Evolutionary conservation across 106 monocot species (phyloP).

Genomic region (Posidonia australis): DNA sequence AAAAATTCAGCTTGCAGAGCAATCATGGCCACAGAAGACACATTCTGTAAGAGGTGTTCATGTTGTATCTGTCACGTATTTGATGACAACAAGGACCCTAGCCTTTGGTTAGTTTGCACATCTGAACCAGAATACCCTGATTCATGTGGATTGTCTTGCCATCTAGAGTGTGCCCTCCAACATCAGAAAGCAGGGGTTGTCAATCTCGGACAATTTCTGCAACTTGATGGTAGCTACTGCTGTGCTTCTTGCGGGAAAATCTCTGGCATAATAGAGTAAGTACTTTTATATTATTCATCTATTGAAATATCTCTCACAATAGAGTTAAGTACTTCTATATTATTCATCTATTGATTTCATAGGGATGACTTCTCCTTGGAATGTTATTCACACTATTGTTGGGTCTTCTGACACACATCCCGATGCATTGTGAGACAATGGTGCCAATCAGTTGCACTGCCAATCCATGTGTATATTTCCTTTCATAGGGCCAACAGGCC

Average conservation of each 20-base stretch:
- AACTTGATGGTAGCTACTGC: constrained; percentile 81
- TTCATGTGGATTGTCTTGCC: constrained; percentile 84
- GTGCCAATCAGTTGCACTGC: too few species aligned
- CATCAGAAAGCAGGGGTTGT: constrained; percentile 61
- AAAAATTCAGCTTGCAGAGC: constrained; percentile 89
- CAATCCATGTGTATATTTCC: too few species aligned
- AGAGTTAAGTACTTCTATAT: too few species aligned
- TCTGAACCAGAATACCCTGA: constrained; percentile 53
- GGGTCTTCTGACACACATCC: too few species aligned
- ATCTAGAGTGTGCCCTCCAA: constrained; percentile 79
- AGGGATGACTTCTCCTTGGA: too few species aligned
- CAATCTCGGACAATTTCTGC: constrained; percentile 33
- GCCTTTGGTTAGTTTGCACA: constrained; percentile 87
- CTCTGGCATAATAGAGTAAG: constrained; percentile 69
- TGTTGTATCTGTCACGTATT: constrained; percentile 82
- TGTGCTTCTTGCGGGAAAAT: constrained; percentile 87
- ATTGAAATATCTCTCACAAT: too few species aligned
- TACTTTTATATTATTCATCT: neutral
- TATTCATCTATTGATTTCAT: neutral
- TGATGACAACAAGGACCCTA: constrained; percentile 98
- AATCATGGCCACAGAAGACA: constrained; percentile 40
- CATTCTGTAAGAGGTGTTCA: constrained; percentile 88
- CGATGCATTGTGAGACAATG: too few species aligned
- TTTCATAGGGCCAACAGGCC: too few species aligned
- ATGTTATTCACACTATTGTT: too few species aligned